Evolutionary conservation across 257 asterid genomes (phyloP).

Genomic region (Forsythia suspensa): DNA sequence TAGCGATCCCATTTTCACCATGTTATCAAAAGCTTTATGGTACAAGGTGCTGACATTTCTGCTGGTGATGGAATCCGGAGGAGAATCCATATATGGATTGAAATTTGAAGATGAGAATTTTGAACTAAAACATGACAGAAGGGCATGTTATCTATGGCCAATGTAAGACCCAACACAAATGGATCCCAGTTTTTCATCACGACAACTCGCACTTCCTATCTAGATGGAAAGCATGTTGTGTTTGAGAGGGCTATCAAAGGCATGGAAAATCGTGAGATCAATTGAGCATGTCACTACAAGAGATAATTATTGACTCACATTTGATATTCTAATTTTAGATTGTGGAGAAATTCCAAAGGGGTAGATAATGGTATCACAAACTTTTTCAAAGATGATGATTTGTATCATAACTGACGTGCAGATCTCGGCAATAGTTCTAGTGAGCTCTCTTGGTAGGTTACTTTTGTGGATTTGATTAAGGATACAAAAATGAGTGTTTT

Average conservation of each 20-base stretch:
- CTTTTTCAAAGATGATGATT: constrained; percentile 84
- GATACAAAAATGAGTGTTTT: constrained; percentile 80
- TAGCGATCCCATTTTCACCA: constrained; percentile 85
- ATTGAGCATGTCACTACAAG: constrained; percentile 69
- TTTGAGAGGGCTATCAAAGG: constrained; percentile 92
- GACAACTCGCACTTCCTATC: constrained; percentile 84
- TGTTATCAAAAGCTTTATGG: constrained; percentile 86
- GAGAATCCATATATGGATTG: constrained; percentile 86
- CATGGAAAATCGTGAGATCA: constrained; percentile 87
- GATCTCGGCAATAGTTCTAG: constrained; percentile 64
- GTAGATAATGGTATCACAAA: constrained; percentile 76
- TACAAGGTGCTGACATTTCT: constrained; percentile 94
- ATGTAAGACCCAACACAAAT: constrained; percentile 80
- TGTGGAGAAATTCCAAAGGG: constrained; percentile 83
- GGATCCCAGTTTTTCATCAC: constrained; percentile 95
- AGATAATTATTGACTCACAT: constrained; percentile 63
- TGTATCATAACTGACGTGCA: constrained; percentile 88
- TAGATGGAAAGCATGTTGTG: constrained; percentile 89
- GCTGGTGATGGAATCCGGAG: constrained; percentile 94
- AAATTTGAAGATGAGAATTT: constrained; percentile 91
- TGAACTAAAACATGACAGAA: constrained; percentile 82
- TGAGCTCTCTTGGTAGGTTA: constrained; percentile 90
- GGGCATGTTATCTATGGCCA: constrained; percentile 95
- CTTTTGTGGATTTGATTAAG: constrained; percentile 64
- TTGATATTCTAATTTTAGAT: constrained; percentile 56